Evolutionary conservation across 1,139 yeast species (phyloP).

Genomic region (Pichia sp.): DNA sequence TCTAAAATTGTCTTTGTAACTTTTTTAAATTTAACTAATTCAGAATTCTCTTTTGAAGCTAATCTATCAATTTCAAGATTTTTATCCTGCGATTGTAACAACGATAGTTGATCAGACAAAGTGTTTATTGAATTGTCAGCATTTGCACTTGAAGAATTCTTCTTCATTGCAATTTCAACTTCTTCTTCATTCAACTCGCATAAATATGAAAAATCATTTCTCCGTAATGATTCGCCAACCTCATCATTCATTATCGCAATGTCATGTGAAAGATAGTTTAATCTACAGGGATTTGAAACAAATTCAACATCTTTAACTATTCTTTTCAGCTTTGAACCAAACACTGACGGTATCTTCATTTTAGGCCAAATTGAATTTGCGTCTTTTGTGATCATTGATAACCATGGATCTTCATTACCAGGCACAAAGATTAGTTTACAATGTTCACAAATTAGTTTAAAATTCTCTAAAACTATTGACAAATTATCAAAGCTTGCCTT

Average conservation of each 20-base stretch:
- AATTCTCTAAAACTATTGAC: constrained; percentile 48
- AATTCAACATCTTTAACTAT: constrained; percentile 55
- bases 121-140: not conserved
- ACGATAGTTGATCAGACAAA: not conserved
- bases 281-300: constrained; percentile 71
- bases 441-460: constrained; percentile 31
- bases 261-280: constrained; percentile 79
- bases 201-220: constrained; percentile 58
- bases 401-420: constrained; percentile 94
- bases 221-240: constrained; percentile 57
- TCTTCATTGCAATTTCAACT: constrained; percentile 27
- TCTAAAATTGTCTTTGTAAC: constrained; percentile 74
- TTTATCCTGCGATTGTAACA: not conserved
- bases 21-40: constrained; percentile 61
- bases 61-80: constrained; percentile 24
- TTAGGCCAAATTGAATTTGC: constrained; percentile 66
- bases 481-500: constrained; percentile 69
- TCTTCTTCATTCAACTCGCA: constrained; percentile 15
- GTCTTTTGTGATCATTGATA: constrained; percentile 62
- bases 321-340: constrained; percentile 60
- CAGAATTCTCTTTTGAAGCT: constrained; percentile 27
- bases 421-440: constrained; percentile 50
- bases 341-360: constrained; percentile 58
- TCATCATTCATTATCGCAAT: constrained; percentile 70
- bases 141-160: not conserved